These are phyloP conservation scores for Chrysoporthe cubensis DNA, from an alignment of 2,329 filamentous ascomycete species.

Conservation along the genomic window DNA sequence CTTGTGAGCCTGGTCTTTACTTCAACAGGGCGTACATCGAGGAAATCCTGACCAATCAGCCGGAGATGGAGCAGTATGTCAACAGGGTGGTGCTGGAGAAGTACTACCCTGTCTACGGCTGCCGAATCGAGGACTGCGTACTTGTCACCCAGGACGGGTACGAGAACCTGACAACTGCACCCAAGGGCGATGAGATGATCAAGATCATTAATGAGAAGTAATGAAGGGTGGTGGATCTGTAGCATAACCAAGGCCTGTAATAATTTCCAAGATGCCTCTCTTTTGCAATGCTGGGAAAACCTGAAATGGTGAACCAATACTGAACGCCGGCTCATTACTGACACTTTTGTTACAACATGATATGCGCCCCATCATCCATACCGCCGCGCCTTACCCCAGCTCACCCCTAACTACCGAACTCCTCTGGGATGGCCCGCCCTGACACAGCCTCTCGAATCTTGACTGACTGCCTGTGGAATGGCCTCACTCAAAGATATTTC, in stretches of 20 bases:
- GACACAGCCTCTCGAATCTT: background rate
- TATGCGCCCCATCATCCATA: background rate
- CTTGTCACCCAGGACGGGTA: slow-evolving; percentile 76
- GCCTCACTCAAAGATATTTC: slow-evolving; percentile 74
- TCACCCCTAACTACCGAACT: background rate
- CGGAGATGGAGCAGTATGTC: slow-evolving; percentile 65
- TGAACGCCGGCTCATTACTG: slow-evolving; percentile 18
- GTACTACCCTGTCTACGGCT: slow-evolving; percentile 82
- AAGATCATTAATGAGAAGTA: slow-evolving; percentile 56
- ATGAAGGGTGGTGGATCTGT: background rate
- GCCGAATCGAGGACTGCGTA: slow-evolving; percentile 91
- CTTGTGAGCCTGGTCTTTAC: slow-evolving; percentile 75
- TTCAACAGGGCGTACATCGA: slow-evolving; percentile 66
- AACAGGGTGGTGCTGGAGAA: slow-evolving; percentile 65
- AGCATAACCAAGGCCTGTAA: background rate
- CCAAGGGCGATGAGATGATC: slow-evolving; percentile 75
- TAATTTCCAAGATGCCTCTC: slow-evolving; percentile 3
- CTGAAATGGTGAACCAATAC: slow-evolving; percentile 26
- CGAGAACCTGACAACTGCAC: slow-evolving; percentile 82
- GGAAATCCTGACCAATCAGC: slow-evolving; percentile 65
- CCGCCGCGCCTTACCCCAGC: background rate
- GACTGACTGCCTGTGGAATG: background rate
- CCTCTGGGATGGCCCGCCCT: background rate
- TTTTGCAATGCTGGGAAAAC: slow-evolving; percentile 26
- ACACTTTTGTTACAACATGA: slow-evolving; percentile 15